Evolutionary conservation across 1,284 basidiomycete species (phyloP).

Genomic region (Tausonia pullulans): DNA sequence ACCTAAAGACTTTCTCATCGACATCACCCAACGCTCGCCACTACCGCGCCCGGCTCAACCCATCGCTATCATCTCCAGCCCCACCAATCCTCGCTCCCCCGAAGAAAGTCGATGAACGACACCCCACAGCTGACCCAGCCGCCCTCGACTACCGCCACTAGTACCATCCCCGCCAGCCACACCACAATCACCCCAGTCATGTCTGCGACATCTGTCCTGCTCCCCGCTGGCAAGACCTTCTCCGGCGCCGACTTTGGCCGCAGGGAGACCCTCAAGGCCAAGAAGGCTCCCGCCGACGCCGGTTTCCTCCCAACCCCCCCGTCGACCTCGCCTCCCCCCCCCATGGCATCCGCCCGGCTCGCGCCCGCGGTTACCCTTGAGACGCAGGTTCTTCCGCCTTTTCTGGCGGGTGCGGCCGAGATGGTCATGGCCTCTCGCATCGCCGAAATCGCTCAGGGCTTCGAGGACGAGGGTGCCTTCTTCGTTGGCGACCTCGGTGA

Average conservation of each 20-base stretch:
- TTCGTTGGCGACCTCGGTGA: constrained; percentile 89
- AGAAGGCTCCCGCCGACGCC: not conserved
- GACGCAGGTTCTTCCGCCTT: constrained; percentile 45
- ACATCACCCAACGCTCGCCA: not conserved
- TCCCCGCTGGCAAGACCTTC: constrained; percentile 75
- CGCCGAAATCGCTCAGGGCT: constrained; percentile 43
- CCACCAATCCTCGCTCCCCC: too few relatives aligned
- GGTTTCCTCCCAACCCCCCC: constrained; percentile 14
- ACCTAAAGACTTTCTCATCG: constrained; percentile 8
- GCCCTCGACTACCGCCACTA: constrained; percentile 25
- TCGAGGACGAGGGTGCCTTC: constrained; percentile 68
- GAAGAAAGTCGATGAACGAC: too few relatives aligned
- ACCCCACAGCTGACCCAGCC: constrained; percentile 27
- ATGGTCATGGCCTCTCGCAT: constrained; percentile 60
- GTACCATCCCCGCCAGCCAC: constrained; percentile 32
- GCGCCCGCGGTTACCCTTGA: not conserved
- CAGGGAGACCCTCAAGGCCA: constrained; percentile 67
- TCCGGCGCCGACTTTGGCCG: constrained; percentile 80
- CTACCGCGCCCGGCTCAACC: not conserved
- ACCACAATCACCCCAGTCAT: constrained; percentile 73
- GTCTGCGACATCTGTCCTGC: constrained; percentile 68
- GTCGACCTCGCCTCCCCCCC: constrained; percentile 13
- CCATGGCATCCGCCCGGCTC: not conserved
- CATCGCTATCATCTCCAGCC: too few relatives aligned
- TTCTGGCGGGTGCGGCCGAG: constrained; percentile 55